Conservation (phyloP, 306 rosid species). For the Corylus heterophylla region DNA sequence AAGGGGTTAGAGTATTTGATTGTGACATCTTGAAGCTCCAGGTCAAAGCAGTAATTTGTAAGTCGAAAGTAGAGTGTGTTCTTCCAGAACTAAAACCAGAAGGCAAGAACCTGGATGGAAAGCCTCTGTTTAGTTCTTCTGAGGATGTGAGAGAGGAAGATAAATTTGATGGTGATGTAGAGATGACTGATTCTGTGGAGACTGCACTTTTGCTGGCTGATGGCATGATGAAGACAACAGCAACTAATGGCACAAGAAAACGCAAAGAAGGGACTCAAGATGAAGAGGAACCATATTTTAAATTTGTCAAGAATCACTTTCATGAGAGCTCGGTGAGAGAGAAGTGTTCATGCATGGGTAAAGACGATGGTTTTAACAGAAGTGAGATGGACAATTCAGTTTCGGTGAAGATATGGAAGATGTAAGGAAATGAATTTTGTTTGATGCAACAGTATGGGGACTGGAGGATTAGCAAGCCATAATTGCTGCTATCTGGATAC, state of each 20-base stretch:
- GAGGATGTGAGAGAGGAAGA: conserved; percentile 29
- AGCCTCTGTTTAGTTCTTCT: conserved; percentile 19
- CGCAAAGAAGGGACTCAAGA: conserved; percentile 63
- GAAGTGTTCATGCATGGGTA: conserved; percentile 29
- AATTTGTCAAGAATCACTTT: conserved; percentile 59
- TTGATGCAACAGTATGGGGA: conserved; percentile 19
- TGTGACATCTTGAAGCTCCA: conserved; percentile 43
- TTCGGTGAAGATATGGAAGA: conserved; percentile 17
- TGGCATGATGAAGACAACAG: conserved; percentile 25
- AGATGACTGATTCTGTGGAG: conserved; percentile 63
- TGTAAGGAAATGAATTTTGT: conserved; percentile 18
- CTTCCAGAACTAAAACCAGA: conserved; percentile 37
- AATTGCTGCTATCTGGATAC: background rate
- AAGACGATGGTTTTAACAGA: conserved; percentile 36
- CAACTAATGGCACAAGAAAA: conserved; percentile 50
- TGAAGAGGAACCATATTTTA: conserved; percentile 40
- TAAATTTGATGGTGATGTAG: conserved; percentile 47
- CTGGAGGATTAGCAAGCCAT: background rate
- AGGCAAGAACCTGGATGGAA: conserved; percentile 27
- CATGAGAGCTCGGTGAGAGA: conserved; percentile 46
- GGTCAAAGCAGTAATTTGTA: conserved; percentile 46
- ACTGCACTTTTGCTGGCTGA: conserved; percentile 25
- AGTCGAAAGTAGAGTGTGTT: conserved; percentile 41
- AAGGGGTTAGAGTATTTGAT: conserved; percentile 53
- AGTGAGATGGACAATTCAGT: conserved; percentile 29